These are phyloP conservation scores for Sporothrix dimorphospora DNA, from an alignment of 2,329 filamentous ascomycete genomes.

Conservation along the genomic window DNA sequence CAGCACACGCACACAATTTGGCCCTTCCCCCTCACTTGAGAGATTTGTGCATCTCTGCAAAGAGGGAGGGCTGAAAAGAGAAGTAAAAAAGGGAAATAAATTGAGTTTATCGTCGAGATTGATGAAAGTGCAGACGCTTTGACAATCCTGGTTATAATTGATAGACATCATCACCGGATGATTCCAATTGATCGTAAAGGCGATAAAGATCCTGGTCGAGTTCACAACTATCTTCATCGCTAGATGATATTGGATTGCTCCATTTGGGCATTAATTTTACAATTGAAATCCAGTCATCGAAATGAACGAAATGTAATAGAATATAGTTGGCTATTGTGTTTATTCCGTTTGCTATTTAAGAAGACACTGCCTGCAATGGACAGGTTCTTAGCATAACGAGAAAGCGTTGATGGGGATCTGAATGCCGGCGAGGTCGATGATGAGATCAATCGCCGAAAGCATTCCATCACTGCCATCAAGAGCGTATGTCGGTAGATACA, in stretches of 20 bases:
- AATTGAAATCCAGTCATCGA: background rate
- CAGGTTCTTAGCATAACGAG: constrained; percentile 24
- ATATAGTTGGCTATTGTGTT: background rate
- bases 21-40: background rate
- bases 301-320: background rate
- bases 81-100: background rate
- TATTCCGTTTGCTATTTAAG: constrained; percentile 21
- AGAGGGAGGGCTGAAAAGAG: no score
- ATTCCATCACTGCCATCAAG: constrained; percentile 16
- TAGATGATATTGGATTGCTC: background rate
- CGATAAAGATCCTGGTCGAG: background rate
- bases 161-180: background rate
- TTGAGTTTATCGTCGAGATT: background rate
- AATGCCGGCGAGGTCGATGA: background rate
- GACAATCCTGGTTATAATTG: background rate
- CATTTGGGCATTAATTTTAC: background rate
- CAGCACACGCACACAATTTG: background rate
- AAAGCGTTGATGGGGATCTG: constrained; percentile 4
- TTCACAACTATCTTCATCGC: background rate
- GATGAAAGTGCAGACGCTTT: background rate
- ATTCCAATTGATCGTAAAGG: background rate
- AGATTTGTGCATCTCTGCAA: background rate
- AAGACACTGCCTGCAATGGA: constrained; percentile 15
- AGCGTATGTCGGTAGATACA: background rate
- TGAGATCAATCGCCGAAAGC: background rate